Base-by-base conservation (phyloP, 441 rosid species). In the Populus hybrid region DNA sequence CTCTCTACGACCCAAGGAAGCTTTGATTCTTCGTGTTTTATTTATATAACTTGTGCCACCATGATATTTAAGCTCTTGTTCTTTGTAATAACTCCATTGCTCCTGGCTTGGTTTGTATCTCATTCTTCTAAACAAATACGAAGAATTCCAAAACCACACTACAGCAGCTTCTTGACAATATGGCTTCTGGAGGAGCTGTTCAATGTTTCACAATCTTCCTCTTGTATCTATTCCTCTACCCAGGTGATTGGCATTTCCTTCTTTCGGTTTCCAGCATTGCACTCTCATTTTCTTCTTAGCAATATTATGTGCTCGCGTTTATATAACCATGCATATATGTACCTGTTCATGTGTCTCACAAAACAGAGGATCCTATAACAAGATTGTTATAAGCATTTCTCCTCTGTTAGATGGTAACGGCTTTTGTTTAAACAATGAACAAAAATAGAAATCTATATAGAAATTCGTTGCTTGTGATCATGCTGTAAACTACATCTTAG, bases 1-100 rank as follows among this genome's bases (percentile, higher is more conserved):
- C 84, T 81, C 89, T 87, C 88, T 83, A 82, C 82, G 78, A 81
- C 85, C 93, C 86, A 87, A 89, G 97, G 87, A 92, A 94, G 88
- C 94, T 87, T 81, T 85, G 92, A 93, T 94, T 92, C 99, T 86
- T 84, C 83, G 66, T 38, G 80, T 82, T 83, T 80, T 86, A 71
- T 82, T 84, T 86, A 84, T 84, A 84, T 82, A 86, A 81, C 79
- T 59, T 76, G 71, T 82, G 68, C 53, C 68, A 72, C 79, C 79
- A 88, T 86, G 86, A 86, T 80, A 79, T 74, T 65, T 84, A 67
- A 85, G 71, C 83, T 79, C 93, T 89, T 88, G 88, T 89, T 88
- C 88, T 89, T 84, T 80, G 81, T 88, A 77, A 66, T 2, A 75
- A 42, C 80, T 61, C 73, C 80, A 78, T 84, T 78, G 81, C 75